Evolutionary conservation across 2,329 filamentous ascomycete genomes (phyloP), one percentile per base, ranked within the genome.

Genomic region (Tolypocladium paradoxum): DNA sequence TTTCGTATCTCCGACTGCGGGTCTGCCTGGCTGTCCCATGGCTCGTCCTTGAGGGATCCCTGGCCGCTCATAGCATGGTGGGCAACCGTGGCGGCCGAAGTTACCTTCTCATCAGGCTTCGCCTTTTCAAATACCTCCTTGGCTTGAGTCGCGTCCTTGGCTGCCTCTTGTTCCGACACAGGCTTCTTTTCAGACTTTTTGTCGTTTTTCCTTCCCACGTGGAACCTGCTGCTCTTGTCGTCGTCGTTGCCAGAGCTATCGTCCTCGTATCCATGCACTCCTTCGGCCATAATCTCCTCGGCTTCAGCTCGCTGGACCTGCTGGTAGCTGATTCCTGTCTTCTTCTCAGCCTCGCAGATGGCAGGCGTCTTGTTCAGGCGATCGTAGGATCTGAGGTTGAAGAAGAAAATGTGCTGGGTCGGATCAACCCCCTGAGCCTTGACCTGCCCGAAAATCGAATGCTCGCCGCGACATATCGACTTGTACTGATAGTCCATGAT

Each of bases 401-500:
- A 99, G 64, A 95, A 79, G 70, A 95, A 96, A 34, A 99, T 84
- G 69, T 97, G 81, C 55, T 96, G 64, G 0, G 63, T 79, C 0
- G 91, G 90, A 61, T 96, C 84, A 1, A 93, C 81, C 1, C 88
- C 90, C 57, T 87, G 76, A 7, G 80, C 81, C 46, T 69, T 70
- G 54, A 96, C 83, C 64, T 87, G 85, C 38, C 82, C 90, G 61
- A 87, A 93, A 51, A 99, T 97, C 5, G 90, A 96, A 65, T 97
- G 77, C 58, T 95, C 86, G 6, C 93, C 93, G 46, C 93, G 85
- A 64, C 87, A 89, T 59, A 99, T 95, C 0, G 90, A 95, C 70
- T 95, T 95, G 76, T 93, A 99, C 66, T 97, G 93, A 64, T 96
- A 97, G 66, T 97, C 91, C 90, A 99, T 97, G 63, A 97, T 99